Conservation (phyloP, 805 yeast species). For the Wickerhamomyces hampshirensis region DNA sequence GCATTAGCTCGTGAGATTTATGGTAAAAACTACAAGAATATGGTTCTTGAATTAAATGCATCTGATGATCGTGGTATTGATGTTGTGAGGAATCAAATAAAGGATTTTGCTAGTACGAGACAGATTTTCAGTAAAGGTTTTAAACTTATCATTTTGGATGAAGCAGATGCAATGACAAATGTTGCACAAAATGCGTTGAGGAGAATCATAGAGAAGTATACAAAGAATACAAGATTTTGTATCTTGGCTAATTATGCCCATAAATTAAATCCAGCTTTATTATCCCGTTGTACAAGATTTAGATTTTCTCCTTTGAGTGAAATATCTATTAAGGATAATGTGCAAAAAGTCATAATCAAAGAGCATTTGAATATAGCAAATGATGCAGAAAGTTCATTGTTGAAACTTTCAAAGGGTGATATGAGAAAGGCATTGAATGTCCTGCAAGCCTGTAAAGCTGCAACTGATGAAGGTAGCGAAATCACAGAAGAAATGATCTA, state of each 20-base stretch:
- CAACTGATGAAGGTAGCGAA: slow-evolving; percentile 42
- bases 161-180: slow-evolving; percentile 92
- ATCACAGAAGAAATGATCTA: slow-evolving; percentile 75
- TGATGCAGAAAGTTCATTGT: slow-evolving; percentile 61
- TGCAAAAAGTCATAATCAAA: slow-evolving; percentile 59
- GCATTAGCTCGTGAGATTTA: slow-evolving; percentile 86
- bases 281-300: slow-evolving; percentile 93
- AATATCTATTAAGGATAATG: slow-evolving; percentile 62
- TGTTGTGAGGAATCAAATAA: slow-evolving; percentile 96
- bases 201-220: slow-evolving; percentile 81
- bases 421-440: slow-evolving; percentile 95
- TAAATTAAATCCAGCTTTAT: slow-evolving; percentile 89
- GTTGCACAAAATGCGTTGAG: slow-evolving; percentile 82
- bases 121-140: slow-evolving; percentile 86
- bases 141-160: slow-evolving; percentile 89
- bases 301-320: slow-evolving; percentile 79
- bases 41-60: slow-evolving; percentile 94
- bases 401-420: slow-evolving; percentile 83
- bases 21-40: slow-evolving; percentile 75
- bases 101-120: slow-evolving; percentile 92
- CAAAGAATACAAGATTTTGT: slow-evolving; percentile 93
- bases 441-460: slow-evolving; percentile 88
- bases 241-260: slow-evolving; percentile 94
- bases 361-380: slow-evolving; percentile 58
- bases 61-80: slow-evolving; percentile 97